These are phyloP conservation scores for Carpinus viminea DNA, from an alignment of 306 rosid genomes.

Conservation along the genomic window DNA sequence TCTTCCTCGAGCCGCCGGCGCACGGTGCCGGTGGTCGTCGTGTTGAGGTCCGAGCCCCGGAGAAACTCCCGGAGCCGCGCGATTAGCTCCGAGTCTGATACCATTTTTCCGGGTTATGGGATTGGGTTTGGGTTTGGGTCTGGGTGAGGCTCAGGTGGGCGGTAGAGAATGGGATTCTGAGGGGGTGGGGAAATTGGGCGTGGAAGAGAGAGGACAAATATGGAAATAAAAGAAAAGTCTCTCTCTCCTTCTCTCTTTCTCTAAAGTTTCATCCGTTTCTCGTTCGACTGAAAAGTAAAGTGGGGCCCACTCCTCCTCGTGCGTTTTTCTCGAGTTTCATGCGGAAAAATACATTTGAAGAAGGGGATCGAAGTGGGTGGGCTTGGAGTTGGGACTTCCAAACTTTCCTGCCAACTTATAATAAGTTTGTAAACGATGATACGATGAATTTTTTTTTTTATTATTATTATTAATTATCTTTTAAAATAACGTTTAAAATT, in stretches of 20 bases:
- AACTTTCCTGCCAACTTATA: background rate
- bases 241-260: conserved; percentile 4
- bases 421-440: no score
- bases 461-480: no score
- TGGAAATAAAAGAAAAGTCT: conserved; percentile 30
- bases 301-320: background rate
- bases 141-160: background rate
- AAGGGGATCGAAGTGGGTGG: background rate
- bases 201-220: conserved; percentile 19
- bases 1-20: conserved; percentile 74
- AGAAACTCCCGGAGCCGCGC: conserved; percentile 74
- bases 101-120: conserved; percentile 40
- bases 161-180: background rate
- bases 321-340: background rate
- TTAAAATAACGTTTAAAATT: no score
- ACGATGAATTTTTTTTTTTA: no score
- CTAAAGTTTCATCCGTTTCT: conserved; percentile 4
- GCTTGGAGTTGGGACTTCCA: background rate
- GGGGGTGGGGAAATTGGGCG: background rate
- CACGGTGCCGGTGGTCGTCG: conserved; percentile 65
- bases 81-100: conserved; percentile 76
- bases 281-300: background rate
- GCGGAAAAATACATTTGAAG: background rate
- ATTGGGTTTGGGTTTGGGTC: conserved; percentile 25
- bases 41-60: conserved; percentile 64